These are phyloP conservation scores for Coix lacrymajobi DNA, from an alignment of 176 grass and related monocot genomes.

Conservation along the genomic window DNA sequence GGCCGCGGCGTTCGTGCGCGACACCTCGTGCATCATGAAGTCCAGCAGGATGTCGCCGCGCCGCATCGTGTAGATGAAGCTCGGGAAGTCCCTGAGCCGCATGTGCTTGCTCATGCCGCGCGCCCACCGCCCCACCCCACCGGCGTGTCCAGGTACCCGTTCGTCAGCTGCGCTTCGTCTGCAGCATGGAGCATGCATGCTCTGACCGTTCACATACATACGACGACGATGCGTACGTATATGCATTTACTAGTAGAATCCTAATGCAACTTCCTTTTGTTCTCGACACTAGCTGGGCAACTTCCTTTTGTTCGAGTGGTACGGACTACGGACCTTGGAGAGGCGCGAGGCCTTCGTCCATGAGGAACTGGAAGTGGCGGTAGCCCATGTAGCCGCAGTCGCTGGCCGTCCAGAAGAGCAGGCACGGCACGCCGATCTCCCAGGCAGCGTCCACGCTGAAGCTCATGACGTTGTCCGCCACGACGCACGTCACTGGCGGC, in stretches of 20 bases:
- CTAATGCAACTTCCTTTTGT: too few species aligned
- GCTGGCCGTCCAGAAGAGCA: constrained; percentile 37
- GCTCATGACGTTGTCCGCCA: constrained; percentile 29
- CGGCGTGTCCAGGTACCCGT: constrained; percentile 31
- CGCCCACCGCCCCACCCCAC: constrained; percentile 8
- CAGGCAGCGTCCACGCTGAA: constrained; percentile 34
- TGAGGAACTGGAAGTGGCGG: constrained; percentile 32
- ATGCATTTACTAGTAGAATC: too few species aligned
- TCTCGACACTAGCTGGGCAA: too few species aligned
- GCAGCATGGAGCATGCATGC: not conserved
- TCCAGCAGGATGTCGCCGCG: constrained; percentile 12
- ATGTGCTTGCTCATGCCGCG: constrained; percentile 37
- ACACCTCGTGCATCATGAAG: constrained; percentile 20
- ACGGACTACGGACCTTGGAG: constrained; percentile 37
- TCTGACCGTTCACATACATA: too few species aligned
- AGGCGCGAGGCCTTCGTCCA: constrained; percentile 25
- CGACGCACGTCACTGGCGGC: constrained; percentile 28
- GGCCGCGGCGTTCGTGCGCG: not conserved
- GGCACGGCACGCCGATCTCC: constrained; percentile 18
- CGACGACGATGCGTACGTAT: too few species aligned
- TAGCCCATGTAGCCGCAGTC: constrained; percentile 39
- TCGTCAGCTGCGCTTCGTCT: constrained; percentile 29
- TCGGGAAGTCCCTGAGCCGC: constrained; percentile 32
- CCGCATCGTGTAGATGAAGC: constrained; percentile 16
- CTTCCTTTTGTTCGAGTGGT: too few species aligned